These are phyloP conservation scores for Tulasnella sp. DNA, from an alignment of 768 basidiomycete genomes.

Conservation along the genomic window DNA sequence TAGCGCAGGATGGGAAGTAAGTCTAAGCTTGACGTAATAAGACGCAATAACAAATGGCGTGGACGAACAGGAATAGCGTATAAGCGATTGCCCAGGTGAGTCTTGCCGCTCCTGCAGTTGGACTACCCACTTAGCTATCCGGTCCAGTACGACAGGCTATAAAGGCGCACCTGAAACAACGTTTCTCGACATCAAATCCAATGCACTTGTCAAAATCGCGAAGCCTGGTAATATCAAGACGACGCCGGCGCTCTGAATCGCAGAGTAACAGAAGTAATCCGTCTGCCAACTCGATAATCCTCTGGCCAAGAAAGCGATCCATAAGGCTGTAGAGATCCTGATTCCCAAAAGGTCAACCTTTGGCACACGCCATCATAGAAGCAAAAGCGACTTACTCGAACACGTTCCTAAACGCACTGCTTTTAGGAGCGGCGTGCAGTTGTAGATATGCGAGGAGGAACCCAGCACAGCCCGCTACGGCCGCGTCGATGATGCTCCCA, in stretches of 20 bases:
- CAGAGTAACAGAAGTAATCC: conserved; percentile 81
- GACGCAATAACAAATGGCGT: conserved; percentile 30
- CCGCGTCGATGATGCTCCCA: conserved; percentile 76
- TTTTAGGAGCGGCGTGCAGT: conserved; percentile 61
- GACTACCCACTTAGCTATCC: conserved; percentile 43
- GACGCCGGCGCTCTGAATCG: conserved; percentile 78
- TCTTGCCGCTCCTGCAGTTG: conserved; percentile 58
- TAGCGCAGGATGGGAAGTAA: conserved; percentile 17
- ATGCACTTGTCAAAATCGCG: conserved; percentile 68
- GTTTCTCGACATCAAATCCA: conserved; percentile 78
- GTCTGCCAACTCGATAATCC: conserved; percentile 69
- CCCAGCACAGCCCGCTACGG: conserved; percentile 59
- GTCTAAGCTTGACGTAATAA: conserved; percentile 40
- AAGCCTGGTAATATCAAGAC: conserved; percentile 85
- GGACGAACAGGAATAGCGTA: conserved; percentile 49
- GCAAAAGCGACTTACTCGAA: conserved; percentile 61
- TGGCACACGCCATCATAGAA: neutral
- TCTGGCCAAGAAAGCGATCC: conserved; percentile 71
- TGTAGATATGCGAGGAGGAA: conserved; percentile 59
- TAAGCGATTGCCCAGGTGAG: conserved; percentile 77
- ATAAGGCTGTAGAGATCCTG: conserved; percentile 72
- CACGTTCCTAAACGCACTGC: conserved; percentile 75
- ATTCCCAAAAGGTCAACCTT: neutral
- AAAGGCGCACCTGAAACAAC: conserved; percentile 41
- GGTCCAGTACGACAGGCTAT: neutral